Conservation (phyloP, 441 rosid species). For the Populus hybrid region DNA sequence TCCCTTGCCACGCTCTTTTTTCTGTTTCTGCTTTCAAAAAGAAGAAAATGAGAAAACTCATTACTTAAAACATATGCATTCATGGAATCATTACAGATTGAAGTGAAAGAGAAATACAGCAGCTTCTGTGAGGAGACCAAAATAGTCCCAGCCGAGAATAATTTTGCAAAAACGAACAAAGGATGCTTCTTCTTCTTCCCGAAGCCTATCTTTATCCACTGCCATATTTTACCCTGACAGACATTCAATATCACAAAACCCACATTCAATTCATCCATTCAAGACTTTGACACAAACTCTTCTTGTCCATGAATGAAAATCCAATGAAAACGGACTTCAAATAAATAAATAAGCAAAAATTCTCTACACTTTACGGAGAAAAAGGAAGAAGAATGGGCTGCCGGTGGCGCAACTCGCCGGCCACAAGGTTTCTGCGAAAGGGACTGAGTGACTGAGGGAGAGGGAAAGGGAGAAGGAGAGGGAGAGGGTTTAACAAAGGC, state of each 20-base stretch:
- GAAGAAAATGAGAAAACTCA: not conserved
- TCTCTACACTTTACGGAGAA: not conserved
- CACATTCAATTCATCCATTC: not conserved
- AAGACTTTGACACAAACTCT: not conserved
- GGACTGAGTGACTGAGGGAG: not conserved
- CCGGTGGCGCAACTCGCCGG: not conserved
- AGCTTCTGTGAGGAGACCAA: constrained; percentile 48
- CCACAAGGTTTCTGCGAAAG: not conserved
- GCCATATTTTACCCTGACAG: constrained; percentile 33
- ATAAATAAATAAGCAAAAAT: not conserved
- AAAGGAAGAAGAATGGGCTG: not conserved
- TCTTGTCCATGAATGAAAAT: not conserved
- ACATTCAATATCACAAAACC: not conserved
- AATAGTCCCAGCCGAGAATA: constrained; percentile 79
- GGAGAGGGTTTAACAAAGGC: not conserved
- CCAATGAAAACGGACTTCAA: not conserved
- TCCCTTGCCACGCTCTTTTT: constrained; percentile 21
- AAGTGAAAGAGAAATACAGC: constrained; percentile 29
- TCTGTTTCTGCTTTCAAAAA: constrained; percentile 28
- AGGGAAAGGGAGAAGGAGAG: not conserved
- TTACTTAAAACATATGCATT: not conserved
- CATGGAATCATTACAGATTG: not conserved
- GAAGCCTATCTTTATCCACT: constrained; percentile 54
- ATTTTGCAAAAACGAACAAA: constrained; percentile 62
- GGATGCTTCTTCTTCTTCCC: constrained; percentile 60